phyloP scores from a whole-genome alignment of 768 basidiomycete genomes.

The Tremella yokohamensis region DNA sequence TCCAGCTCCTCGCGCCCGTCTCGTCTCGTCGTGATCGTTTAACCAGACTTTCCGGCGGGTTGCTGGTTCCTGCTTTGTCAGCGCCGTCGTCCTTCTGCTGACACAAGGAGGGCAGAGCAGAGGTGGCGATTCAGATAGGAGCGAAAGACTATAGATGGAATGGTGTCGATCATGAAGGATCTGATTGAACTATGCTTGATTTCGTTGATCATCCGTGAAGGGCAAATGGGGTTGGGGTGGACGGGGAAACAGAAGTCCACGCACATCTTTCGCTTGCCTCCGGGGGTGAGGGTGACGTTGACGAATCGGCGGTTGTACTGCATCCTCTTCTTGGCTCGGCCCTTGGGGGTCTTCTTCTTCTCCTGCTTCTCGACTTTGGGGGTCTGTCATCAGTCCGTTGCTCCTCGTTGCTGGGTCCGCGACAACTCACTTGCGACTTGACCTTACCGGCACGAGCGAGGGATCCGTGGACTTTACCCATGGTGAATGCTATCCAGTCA shows the following conservation, averaged over 20 bases:
- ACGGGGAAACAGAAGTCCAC: constrained; percentile 52
- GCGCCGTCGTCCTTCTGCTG: constrained; percentile 1
- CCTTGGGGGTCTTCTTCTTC: constrained; percentile 97
- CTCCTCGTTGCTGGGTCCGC: not conserved
- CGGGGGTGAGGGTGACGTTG: constrained; percentile 83
- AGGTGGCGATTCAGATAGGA: constrained; percentile 77
- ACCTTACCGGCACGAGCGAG: constrained; percentile 99
- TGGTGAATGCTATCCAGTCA: constrained; percentile 28
- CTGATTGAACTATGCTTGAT: constrained; percentile 94
- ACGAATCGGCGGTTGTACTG: constrained; percentile 66
- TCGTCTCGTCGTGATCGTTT: not conserved
- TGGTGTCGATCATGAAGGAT: constrained; percentile 72
- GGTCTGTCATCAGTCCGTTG: constrained; percentile 53
- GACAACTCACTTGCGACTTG: constrained; percentile 66
- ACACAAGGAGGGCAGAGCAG: constrained; percentile 7
- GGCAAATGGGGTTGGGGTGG: constrained; percentile 7
- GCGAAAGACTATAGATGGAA: constrained; percentile 96
- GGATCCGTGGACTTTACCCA: constrained; percentile 81
- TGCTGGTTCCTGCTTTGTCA: constrained; percentile 47
- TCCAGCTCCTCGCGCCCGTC: not conserved
- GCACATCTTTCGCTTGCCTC: constrained; percentile 95
- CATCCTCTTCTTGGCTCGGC: constrained; percentile 90
- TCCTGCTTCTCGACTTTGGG: constrained; percentile 98
- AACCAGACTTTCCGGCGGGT: constrained; percentile 51
- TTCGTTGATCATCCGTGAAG: constrained; percentile 45